phyloP scores from a whole-genome alignment of 306 rosid species.

The Dryas octopetala region DNA sequence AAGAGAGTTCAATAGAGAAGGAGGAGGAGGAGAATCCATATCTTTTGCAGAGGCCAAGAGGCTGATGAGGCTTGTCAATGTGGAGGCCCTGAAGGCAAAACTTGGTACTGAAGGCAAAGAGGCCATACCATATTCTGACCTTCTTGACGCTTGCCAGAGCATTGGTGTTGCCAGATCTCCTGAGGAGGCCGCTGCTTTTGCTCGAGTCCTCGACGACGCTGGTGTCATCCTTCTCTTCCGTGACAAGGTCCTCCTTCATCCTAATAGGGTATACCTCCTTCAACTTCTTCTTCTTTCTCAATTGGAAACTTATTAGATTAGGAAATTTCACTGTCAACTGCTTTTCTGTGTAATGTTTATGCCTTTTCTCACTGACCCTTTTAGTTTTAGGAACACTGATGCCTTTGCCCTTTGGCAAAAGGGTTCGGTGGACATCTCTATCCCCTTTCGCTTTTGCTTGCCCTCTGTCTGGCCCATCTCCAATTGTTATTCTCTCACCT shows the following conservation, averaged over 20 bases:
- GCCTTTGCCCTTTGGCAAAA: not conserved
- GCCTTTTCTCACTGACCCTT: not conserved
- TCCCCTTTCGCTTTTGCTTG: not conserved
- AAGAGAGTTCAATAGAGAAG: slow-evolving; percentile 30
- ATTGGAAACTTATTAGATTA: not conserved
- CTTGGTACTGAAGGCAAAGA: slow-evolving; percentile 77
- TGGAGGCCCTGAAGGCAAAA: slow-evolving; percentile 65
- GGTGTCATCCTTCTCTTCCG: slow-evolving; percentile 84
- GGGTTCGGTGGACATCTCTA: not conserved
- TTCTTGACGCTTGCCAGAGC: slow-evolving; percentile 71
- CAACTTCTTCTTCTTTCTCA: not conserved
- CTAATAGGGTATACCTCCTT: slow-evolving; percentile 57
- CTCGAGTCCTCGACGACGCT: slow-evolving; percentile 85
- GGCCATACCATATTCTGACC: slow-evolving; percentile 63
- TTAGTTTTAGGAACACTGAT: not conserved
- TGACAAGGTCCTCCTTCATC: slow-evolving; percentile 91
- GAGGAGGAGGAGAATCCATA: slow-evolving; percentile 37
- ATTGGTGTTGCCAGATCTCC: slow-evolving; percentile 68
- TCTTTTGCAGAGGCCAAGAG: slow-evolving; percentile 71
- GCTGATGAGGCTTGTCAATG: slow-evolving; percentile 91
- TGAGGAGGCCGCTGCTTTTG: slow-evolving; percentile 72
- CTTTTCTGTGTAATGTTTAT: not conserved
- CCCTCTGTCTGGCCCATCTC: slow-evolving; percentile 7
- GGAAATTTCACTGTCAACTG: not conserved
- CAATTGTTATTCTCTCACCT: not conserved